These are phyloP conservation scores for Ambrosiella cleistominuta DNA, from an alignment of 2,329 filamentous ascomycete species.

Conservation along the genomic window DNA sequence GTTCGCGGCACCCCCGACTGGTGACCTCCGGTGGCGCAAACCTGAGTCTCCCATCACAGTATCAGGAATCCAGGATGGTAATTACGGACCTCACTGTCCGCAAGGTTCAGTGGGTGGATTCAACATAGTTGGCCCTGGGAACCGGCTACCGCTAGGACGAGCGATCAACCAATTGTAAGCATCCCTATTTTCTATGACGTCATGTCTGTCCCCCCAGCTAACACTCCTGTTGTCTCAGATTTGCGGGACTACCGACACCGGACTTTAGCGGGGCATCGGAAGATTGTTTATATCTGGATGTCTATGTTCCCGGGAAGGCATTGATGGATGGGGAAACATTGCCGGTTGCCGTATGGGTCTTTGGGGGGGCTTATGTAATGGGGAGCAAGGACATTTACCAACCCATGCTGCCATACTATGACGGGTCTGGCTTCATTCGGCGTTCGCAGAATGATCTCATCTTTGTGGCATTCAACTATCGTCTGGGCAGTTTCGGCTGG, in stretches of 20 bases:
- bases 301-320: conserved; percentile 28
- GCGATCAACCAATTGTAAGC: conserved; percentile 21
- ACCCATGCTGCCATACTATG: conserved; percentile 22
- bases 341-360: conserved; percentile 29
- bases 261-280: conserved; percentile 20
- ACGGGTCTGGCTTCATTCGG: conserved; percentile 22
- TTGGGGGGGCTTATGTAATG: conserved; percentile 28
- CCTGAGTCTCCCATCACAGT: conserved; percentile 20
- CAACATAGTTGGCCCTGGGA: conserved; percentile 20
- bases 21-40: conserved; percentile 24
- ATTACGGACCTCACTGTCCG: conserved; percentile 13
- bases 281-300: conserved; percentile 32
- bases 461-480: conserved; percentile 31
- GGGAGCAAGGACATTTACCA: conserved; percentile 24
- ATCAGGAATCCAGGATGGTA: conserved; percentile 7
- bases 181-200: neutral
- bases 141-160: conserved; percentile 19
- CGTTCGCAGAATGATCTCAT: conserved; percentile 24
- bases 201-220: neutral
- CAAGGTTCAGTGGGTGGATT: conserved; percentile 16
- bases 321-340: conserved; percentile 21
- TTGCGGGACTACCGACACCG: conserved; percentile 20
- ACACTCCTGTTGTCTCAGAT: conserved; percentile 12
- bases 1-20: conserved; percentile 26
- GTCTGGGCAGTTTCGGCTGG: conserved; percentile 30